phyloP scores from a whole-genome alignment of 176 grass and related monocot genomes.

The Oryza brachyantha region DNA sequence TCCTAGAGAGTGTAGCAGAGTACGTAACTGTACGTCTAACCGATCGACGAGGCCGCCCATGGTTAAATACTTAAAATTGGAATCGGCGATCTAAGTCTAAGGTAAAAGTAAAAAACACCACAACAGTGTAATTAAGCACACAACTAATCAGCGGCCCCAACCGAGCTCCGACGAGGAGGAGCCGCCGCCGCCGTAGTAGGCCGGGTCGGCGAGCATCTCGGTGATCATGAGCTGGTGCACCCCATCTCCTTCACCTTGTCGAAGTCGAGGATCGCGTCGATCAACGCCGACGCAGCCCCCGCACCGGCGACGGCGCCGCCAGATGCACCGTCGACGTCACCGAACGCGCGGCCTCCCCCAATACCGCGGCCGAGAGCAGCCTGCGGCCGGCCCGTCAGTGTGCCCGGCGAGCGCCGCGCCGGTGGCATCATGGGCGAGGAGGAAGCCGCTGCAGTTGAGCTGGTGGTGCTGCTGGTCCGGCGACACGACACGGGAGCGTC shows the following conservation, averaged over 20 bases:
- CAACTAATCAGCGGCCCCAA: slow-evolving; percentile 30
- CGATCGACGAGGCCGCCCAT: neutral
- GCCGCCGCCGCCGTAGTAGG: slow-evolving; percentile 38
- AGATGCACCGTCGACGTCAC: neutral
- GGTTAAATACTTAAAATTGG: neutral
- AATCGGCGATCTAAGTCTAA: neutral
- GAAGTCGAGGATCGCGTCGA: slow-evolving; percentile 81
- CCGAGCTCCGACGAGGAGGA: slow-evolving; percentile 33
- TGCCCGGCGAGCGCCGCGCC: neutral
- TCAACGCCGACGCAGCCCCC: slow-evolving; percentile 52
- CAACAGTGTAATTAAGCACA: neutral
- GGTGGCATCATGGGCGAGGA: slow-evolving; percentile 31
- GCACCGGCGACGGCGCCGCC: slow-evolving; percentile 26
- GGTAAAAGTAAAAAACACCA: neutral
- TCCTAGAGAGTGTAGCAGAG: neutral
- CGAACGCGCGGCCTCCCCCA: neutral
- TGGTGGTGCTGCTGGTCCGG: neutral
- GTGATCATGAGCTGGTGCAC: slow-evolving; percentile 53
- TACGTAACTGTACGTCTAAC: too few relatives aligned
- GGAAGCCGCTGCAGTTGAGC: slow-evolving; percentile 40
- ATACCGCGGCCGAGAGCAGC: slow-evolving; percentile 29
- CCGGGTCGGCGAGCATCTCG: slow-evolving; percentile 48
- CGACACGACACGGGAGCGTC: slow-evolving; percentile 33
- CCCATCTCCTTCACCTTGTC: slow-evolving; percentile 69
- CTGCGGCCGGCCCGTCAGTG: slow-evolving; percentile 38